Evolutionary conservation across 805 yeast genomes (phyloP), one percentile per base, ranked within the genome.

Genomic region (Metschnikowia colocasiae): DNA sequence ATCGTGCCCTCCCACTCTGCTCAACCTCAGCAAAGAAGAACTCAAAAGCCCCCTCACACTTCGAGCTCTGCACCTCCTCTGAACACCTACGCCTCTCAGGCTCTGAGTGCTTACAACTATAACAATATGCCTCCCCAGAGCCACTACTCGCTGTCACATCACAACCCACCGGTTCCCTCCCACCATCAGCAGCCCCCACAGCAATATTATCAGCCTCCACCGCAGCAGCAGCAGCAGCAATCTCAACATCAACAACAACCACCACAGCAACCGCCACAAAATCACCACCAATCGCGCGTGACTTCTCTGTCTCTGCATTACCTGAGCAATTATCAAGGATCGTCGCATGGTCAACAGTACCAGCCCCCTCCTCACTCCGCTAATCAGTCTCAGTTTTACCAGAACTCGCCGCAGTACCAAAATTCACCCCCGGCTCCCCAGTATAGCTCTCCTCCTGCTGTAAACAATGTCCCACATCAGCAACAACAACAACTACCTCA

Each of bases 41-140:
- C 27, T 8, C 43, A 30, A 13, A 40, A 40, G 43, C 43, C 30
- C 7, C 29, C 43, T 16, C 43, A 40, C 13, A 29, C 48, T 27
- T 29, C 58, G 42, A 32, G 56, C 40, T 23, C 48, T 10, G 46
- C 42, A 19, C 48, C 39, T 16, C 51, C 52, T 30, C 30, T 35
- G 31, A 23, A 45, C 43, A n/a, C 30, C 19, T 45, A 45, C 29
- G 25, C 32, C 27, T 30, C 40, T 5, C 42, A 27, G 40, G 27
- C 33, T 9, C 26, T 26, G 33, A 19, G 25, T 31, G n/a, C 46
- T n/a, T 26, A 34, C 26, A 35, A 29, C 39, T 31, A 39, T 33
- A 31, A 23, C 29, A n/a, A 27, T n/a, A n/a, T 40, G 31, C 25
- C 33, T 20, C 51, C 36, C 23, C 46, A 43, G 18, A 39, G 34